Evolutionary conservation across 192 early-diverging fungal species (phyloP).

Genomic region (Chytriomyces sp.): DNA sequence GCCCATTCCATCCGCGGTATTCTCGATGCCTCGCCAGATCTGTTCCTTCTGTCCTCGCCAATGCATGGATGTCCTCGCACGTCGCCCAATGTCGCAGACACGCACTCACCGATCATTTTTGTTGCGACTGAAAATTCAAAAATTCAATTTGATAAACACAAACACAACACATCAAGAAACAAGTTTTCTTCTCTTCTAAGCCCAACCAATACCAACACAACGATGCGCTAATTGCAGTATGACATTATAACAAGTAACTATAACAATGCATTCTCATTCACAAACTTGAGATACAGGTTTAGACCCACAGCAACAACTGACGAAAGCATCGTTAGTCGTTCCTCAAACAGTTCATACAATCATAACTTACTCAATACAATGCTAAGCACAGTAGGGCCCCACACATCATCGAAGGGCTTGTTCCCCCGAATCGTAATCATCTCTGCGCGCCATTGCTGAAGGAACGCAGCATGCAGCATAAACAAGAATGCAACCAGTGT

Average conservation of each 20-base stretch:
- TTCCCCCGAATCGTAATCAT: slow-evolving; percentile 67
- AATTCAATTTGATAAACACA: background rate
- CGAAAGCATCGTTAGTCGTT: too few species aligned
- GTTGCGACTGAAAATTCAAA: background rate
- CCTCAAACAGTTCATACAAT: too few species aligned
- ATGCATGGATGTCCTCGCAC: too few species aligned
- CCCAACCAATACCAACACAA: too few species aligned
- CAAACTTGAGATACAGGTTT: slow-evolving; percentile 53
- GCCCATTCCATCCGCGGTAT: too few species aligned
- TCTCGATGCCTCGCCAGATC: too few species aligned
- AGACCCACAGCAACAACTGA: slow-evolving; percentile 37
- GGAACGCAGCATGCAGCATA: slow-evolving; percentile 59
- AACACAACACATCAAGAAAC: too few species aligned
- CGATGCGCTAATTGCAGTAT: too few species aligned
- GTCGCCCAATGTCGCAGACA: background rate
- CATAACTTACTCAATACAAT: slow-evolving; percentile 59
- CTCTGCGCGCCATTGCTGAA: slow-evolving; percentile 72
- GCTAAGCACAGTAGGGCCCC: slow-evolving; percentile 75
- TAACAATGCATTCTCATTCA: slow-evolving; percentile 10
- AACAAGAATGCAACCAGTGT: slow-evolving; percentile 70
- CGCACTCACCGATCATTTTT: background rate
- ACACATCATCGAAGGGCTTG: slow-evolving; percentile 70
- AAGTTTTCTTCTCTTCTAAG: too few species aligned
- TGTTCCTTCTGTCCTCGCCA: too few species aligned
- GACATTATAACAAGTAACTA: background rate